Percentiles rank a stretch among this genome's conserved stretches.
These are phyloP conservation scores for Ulota crispa DNA, from an alignment of 225 moss, liverwort and hornwort genomes.

Conservation along the genomic window DNA sequence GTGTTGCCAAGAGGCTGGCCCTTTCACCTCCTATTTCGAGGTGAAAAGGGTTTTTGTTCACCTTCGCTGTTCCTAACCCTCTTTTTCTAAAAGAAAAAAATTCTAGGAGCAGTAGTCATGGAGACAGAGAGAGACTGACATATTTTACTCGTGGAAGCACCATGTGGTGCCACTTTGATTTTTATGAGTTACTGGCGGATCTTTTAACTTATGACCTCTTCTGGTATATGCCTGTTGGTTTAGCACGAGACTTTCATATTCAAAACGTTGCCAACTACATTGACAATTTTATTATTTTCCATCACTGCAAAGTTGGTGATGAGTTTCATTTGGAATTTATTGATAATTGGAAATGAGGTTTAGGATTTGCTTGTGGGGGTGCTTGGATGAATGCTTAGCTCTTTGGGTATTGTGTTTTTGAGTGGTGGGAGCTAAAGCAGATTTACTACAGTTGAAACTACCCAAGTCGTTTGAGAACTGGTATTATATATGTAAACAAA, in stretches of 20 bases:
- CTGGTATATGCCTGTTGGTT: background rate
- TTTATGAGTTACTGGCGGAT: slow-evolving; percentile 30
- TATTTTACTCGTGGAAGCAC: slow-evolving; percentile 19
- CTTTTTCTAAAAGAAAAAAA: background rate
- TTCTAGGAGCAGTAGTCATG: slow-evolving; percentile 19
- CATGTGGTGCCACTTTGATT: slow-evolving; percentile 6
- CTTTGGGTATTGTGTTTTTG: too few species aligned
- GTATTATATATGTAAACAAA: too few species aligned
- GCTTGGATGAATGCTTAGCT: background rate
- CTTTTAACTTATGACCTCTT: slow-evolving; percentile 14
- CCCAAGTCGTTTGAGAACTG: too few species aligned
- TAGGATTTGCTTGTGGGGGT: background rate
- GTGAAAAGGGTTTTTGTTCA: background rate
- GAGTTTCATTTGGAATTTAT: background rate
- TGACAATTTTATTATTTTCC: background rate
- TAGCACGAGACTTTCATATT: slow-evolving; percentile 10
- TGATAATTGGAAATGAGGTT: background rate
- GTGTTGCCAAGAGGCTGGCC: background rate
- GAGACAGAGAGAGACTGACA: slow-evolving; percentile 36
- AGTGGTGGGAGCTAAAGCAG: too few species aligned
- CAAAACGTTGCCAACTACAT: background rate
- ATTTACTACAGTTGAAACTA: too few species aligned
- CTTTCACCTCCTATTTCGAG: slow-evolving; percentile 22
- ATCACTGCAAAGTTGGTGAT: slow-evolving; percentile 24
- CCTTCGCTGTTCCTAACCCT: slow-evolving; percentile 23